Evolutionary conservation across 1,284 basidiomycete genomes (phyloP), one percentile per base, ranked within the genome.

Genomic region (Tausonia pullulans): DNA sequence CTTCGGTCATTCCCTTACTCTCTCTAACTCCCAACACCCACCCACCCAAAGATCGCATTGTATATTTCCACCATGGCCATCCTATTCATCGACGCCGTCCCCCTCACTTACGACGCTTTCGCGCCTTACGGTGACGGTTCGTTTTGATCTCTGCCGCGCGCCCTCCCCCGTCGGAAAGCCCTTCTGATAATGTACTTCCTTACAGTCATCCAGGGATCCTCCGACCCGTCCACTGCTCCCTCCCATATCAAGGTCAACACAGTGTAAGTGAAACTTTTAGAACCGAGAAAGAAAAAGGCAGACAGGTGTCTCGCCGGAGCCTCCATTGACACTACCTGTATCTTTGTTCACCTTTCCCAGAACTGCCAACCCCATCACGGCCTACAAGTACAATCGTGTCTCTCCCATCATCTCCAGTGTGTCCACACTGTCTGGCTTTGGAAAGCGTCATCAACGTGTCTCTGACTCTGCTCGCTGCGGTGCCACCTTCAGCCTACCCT

Each of bases 401-500:
- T 27, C 52, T 7, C 61, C 61, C 4, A 55, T 62, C 53, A 41
- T 56, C 16, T 48, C 52, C 45, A 56, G 61, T 61, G 5, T 41
- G 41, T 51, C 16, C 6, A 13, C 2, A 4, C 43, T 27, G 2
- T 27, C 27, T 27, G 27, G 27, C 27, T 27, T 27, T 27, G 27
- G 27, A 27, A 27, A 27, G 27, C 27, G 27, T 27, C 27, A 27
- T 27, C 27, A 27, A 27, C 27, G 27, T 27, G 27, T 27, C 27
- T 27, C 27, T 27, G 27, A 27, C 27, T 11, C 11, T 6, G 7
- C 11, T 57, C 39, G 44, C 40, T 27, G 6, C 13, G 13, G 3
- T n/a, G 27, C 27, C 27, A 27, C 50, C n/a, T 11, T 14, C 51
- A 62, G 61, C 61, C 1, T 93, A 92, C 74, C 82, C 85, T 0